A percentile compares a stretch with the other conserved stretches of the same genome.
Evolutionary conservation across 129 eudicot species (phyloP).

Genomic region (carrot (Daucus carota)): DH1_v3.0 NC_030386.2:40445501-40446000

Average conservation of each 20-base stretch:
- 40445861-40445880: background rate
- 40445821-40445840: background rate
- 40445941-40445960: background rate
- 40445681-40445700: too few species aligned
- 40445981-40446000: background rate
- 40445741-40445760: background rate
- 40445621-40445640: too few species aligned
- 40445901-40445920: background rate
- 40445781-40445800: background rate
- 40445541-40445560: too few species aligned
- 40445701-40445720: too few species aligned
- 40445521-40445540: too few species aligned
- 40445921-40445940: background rate
- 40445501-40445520: too few species aligned
- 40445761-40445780: background rate
- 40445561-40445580: too few species aligned
- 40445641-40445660: too few species aligned
- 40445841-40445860: background rate
- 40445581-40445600: too few species aligned
- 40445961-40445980: background rate
- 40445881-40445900: background rate
- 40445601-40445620: too few species aligned
- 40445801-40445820: background rate
- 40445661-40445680: too few species aligned
- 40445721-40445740: too few species aligned